These are phyloP conservation scores for Torrubiella hemipterigena DNA, from an alignment of 2,329 filamentous ascomycete species.

Conservation along the genomic window DNA sequence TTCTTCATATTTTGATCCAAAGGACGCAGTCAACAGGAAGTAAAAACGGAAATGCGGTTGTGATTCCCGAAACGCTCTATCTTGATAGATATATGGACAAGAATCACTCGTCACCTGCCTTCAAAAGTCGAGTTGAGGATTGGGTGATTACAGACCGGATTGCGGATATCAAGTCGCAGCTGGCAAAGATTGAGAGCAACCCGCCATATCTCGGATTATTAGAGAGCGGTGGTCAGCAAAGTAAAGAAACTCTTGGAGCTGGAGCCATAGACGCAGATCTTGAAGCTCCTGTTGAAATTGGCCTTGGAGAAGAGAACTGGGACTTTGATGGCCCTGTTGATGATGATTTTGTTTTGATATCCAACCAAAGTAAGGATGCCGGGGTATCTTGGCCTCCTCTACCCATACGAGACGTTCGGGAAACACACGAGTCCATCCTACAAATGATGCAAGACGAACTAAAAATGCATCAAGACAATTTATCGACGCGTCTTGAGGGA, in stretches of 20 bases:
- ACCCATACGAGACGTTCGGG: constrained; percentile 9
- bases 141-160: constrained; percentile 66
- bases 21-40: constrained; percentile 61
- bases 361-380: constrained; percentile 3
- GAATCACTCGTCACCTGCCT: constrained; percentile 44
- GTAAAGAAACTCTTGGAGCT: constrained; percentile 7
- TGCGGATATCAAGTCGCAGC: constrained; percentile 34
- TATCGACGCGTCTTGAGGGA: constrained; percentile 26
- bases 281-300: constrained; percentile 1
- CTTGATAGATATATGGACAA: constrained; percentile 80
- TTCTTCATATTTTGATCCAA: constrained; percentile 84
- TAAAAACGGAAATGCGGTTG: constrained; percentile 68
- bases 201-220: constrained; percentile 15
- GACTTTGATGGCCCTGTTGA: constrained; percentile 26
- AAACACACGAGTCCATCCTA: constrained; percentile 16
- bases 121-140: constrained; percentile 51
- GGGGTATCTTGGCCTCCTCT: neutral
- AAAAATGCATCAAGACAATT: constrained; percentile 13
- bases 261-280: constrained; percentile 1
- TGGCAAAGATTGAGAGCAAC: constrained; percentile 14
- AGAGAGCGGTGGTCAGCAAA: constrained; percentile 14
- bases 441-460: constrained; percentile 35
- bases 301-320: constrained; percentile 17
- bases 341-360: constrained; percentile 21
- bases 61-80: constrained; percentile 70